A percentile compares a stretch with the other conserved stretches of the same genome.
Evolutionary conservation across 345 rosid genomes (phyloP).

Genomic region (Murraya paniculata): DNA sequence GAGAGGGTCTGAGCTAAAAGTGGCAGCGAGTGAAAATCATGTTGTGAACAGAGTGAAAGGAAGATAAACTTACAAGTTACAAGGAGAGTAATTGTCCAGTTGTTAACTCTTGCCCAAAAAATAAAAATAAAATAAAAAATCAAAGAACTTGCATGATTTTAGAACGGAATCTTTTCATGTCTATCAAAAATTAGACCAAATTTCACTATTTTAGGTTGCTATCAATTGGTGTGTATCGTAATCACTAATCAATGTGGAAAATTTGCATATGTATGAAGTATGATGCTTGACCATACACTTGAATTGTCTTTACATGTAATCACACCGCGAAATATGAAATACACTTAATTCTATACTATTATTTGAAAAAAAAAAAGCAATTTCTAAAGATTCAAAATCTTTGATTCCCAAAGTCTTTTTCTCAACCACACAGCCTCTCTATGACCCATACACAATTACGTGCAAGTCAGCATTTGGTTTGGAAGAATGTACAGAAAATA

Average conservation of each 20-base stretch:
- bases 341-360: no score
- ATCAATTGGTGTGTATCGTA: no score
- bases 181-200: not conserved
- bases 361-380: not conserved
- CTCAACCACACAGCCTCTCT: not conserved
- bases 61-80: not conserved
- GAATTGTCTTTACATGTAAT: no score
- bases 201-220: not conserved
- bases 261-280: no score
- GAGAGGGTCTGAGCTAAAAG: not conserved
- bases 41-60: not conserved
- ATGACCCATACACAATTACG: not conserved
- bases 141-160: not conserved
- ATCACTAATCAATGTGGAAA: not conserved
- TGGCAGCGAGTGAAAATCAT: not conserved
- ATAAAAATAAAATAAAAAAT: not conserved
- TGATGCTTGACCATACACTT: no score
- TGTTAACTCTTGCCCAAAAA: not conserved
- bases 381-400: not conserved
- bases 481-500: not conserved
- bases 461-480: not conserved
- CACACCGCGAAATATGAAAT: no score
- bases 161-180: not conserved
- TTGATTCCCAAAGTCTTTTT: constrained; percentile 5
- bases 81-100: not conserved